A percentile compares a stretch with the other conserved stretches of the same genome.
These are phyloP conservation scores for Mycena albidolilacea DNA, from an alignment of 768 basidiomycete genomes.

Conservation along the genomic window DNA sequence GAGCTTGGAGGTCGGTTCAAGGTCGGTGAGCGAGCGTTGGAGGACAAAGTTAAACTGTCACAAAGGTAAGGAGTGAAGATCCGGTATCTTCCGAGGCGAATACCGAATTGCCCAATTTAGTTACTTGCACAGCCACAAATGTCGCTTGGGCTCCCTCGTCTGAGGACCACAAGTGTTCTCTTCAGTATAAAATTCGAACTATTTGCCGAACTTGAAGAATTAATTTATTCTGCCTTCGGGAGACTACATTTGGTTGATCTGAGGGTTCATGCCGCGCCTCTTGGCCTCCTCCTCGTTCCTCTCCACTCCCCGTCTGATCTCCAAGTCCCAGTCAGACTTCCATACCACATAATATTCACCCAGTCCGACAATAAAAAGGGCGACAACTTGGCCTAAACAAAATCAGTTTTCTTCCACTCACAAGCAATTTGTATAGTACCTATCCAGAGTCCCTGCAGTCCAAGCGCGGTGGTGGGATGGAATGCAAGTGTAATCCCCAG, in stretches of 20 bases:
- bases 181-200: too few relatives aligned
- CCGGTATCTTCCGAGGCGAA: too few relatives aligned
- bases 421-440: constrained; percentile 57
- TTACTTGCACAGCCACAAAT: too few relatives aligned
- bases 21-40: too few relatives aligned
- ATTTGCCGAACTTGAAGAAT: too few relatives aligned
- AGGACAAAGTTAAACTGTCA: too few relatives aligned
- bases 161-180: too few relatives aligned
- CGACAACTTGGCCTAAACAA: constrained; percentile 76
- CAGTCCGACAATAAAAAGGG: constrained; percentile 78
- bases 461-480: constrained; percentile 56
- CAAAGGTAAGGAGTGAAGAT: too few relatives aligned
- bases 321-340: constrained; percentile 73
- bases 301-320: constrained; percentile 68
- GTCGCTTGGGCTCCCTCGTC: too few relatives aligned
- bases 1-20: too few relatives aligned
- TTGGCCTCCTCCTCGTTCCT: constrained; percentile 66
- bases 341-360: constrained; percentile 77
- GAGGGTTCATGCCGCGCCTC: constrained; percentile 29
- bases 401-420: constrained; percentile 41
- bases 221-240: too few relatives aligned
- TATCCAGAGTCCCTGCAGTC: constrained; percentile 85
- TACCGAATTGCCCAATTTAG: too few relatives aligned
- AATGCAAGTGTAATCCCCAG: constrained; percentile 84
- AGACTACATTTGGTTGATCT: not conserved